Evolutionary conservation across 306 rosid species (phyloP), one percentile per base, ranked within the genome.

Genomic region (Malus fusca): DNA sequence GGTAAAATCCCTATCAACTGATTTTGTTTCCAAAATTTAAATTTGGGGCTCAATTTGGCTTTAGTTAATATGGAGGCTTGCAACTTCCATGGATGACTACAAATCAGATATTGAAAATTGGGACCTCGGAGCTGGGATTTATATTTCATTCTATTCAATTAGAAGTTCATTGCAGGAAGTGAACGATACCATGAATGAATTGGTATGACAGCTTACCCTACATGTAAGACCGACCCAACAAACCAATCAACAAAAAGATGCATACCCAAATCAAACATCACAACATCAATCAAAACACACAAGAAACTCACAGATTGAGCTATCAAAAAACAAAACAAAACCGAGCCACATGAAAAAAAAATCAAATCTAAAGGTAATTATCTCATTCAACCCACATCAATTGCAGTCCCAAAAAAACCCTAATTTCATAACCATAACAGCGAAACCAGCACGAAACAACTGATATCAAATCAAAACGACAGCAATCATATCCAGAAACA

Each of bases 71-170:
- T 53, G 30, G 51, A 31, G 87, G 84, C 81, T 92, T 65, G 95
- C 91, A 52, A 90, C 91, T 71, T 87, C 88, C 66, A 92, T 94
- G 98, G 96, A 90, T 82, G 90, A 76, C 83, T 86, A 89, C 84
- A 95, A 95, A 84, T 89, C 96, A 75, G 98, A 95, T 85, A 92
- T 92, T 83, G 98, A 92, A 59, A 95, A 95, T 80, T 95, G 98
- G 98, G 96, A 95, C 71, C 87, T 90, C 78, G 98, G 98, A 74
- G 96, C 96, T 80, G 98, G 97, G 76, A 79, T 95, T 81, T 95
- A 92, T 78, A 85, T 95, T 85, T 86, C 96, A 71, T 95, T 87
- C 83, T 95, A 90, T 89, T 73, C 82, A 64, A 79, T 89, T 81
- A 90, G 86, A 85, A 89, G 87, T 82, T 85, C 93, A 53, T 88